Base-by-base conservation (phyloP, 306 rosid species). In the Cotoneaster glaucophyllus region DNA sequence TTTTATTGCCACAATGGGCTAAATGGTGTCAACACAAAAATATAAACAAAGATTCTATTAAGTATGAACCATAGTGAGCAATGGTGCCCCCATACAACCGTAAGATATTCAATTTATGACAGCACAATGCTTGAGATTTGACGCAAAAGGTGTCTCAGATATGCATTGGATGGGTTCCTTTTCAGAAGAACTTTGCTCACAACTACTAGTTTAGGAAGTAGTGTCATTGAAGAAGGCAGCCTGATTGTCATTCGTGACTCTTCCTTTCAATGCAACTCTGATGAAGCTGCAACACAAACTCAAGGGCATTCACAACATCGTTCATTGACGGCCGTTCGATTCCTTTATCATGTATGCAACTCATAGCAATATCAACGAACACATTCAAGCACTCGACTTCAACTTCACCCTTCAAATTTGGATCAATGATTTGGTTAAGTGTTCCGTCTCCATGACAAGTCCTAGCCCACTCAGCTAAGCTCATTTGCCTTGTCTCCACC, bases 311-410 rank as follows among this genome's bases (percentile, higher is more conserved):
- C 37, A 77, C 67, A 2, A 82, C 79, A n/a, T 82, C 85, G 5
- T 69, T 41, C 85, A 82, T 82, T 2, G 85, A 77, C 13, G 85
- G 85, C 54, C 85, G 65, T 3, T 72, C 69, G 0, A 24, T 45
- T 21, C 85, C 82, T 4, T 78, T 65, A 43, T 83, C 86, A 5
- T 19, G 56, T 52, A 71, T 43, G 45, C 86, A 83, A 1, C 66
- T 75, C 48, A 78, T 6, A 0, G 75, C 75, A 3, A 76, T 39
- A 11, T 79, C 81, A 0, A 32, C 43, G 18, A 31, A 83, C 28
- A 70, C 79, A 7, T 61, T 82, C 26, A 82, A 53, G 3, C 85
- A 64, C 28, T 22, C 69, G 12, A 37, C 22, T 45, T 22, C 68
- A 31, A 81, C 76, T 64, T 43, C 54, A 15, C 75, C 71, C 45